A percentile compares a stretch with the other conserved stretches of the same genome.
These are phyloP conservation scores for Sarocladium kiliense DNA, from an alignment of 2,329 filamentous ascomycete genomes.

Conservation along the genomic window DNA sequence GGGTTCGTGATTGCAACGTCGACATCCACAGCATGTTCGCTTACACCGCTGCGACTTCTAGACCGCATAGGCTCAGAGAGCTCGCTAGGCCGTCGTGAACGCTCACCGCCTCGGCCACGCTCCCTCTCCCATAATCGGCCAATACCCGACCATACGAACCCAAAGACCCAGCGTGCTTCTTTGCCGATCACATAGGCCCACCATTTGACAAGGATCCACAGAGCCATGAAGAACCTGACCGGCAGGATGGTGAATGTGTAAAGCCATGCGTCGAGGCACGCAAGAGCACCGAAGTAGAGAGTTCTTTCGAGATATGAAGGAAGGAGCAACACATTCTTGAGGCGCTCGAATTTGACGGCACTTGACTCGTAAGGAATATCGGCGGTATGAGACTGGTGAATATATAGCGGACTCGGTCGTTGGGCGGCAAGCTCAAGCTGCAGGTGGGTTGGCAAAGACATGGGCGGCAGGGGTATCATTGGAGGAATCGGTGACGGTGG, in stretches of 20 bases:
- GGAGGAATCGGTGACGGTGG: slow-evolving; percentile 43
- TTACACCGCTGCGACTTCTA: slow-evolving; percentile 31
- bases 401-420: slow-evolving; percentile 60
- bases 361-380: slow-evolving; percentile 84
- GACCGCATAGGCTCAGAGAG: slow-evolving; percentile 32
- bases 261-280: slow-evolving; percentile 92
- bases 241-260: slow-evolving; percentile 96
- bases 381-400: slow-evolving; percentile 51
- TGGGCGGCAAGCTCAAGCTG: slow-evolving; percentile 60
- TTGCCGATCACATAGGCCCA: slow-evolving; percentile 68
- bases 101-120: slow-evolving; percentile 31
- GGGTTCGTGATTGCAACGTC: background rate
- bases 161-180: slow-evolving; percentile 66
- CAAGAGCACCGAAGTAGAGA: slow-evolving; percentile 80
- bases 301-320: slow-evolving; percentile 79
- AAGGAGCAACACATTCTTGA: slow-evolving; percentile 82
- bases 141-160: slow-evolving; percentile 74
- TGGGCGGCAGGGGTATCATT: slow-evolving; percentile 57
- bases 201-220: slow-evolving; percentile 71
- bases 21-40: slow-evolving; percentile 18
- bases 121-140: slow-evolving; percentile 70
- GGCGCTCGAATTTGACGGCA: slow-evolving; percentile 82
- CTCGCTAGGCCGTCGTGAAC: slow-evolving; percentile 19
- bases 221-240: slow-evolving; percentile 76
- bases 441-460: slow-evolving; percentile 61